Conservation (phyloP, 768 basidiomycete species). For the Rickenella mellea region DNA sequence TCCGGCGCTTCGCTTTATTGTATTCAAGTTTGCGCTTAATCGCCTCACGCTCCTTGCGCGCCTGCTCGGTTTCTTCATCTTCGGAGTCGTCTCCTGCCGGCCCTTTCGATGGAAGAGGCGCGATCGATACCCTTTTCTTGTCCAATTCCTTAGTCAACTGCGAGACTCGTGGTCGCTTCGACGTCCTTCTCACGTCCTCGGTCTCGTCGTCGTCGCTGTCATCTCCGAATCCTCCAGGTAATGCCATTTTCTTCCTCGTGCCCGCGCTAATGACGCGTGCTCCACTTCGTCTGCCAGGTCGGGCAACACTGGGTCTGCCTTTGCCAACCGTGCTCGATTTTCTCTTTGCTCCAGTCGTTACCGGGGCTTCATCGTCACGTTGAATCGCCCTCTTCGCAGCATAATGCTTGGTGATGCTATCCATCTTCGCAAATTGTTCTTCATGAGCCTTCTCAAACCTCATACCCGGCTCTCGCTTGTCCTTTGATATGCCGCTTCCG, state of each 20-base stretch:
- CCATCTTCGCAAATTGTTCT: conserved; percentile 66
- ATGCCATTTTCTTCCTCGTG: conserved; percentile 21
- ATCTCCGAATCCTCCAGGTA: conserved; percentile 53
- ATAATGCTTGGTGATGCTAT: conserved; percentile 54
- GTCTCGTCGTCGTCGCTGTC: conserved; percentile 40
- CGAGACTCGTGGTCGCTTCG: conserved; percentile 34
- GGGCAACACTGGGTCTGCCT: conserved; percentile 9
- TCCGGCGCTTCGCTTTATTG: conserved; percentile 59
- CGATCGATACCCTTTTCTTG: conserved; percentile 26
- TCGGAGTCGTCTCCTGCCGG: conserved; percentile 4
- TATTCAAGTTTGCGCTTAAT: conserved; percentile 56
- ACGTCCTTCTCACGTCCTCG: conserved; percentile 25
- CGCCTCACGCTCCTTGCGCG: conserved; percentile 42
- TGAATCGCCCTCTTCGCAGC: conserved; percentile 28
- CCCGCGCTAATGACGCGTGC: conserved; percentile 16
- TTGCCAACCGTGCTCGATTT: conserved; percentile 42
- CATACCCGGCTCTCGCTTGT: conserved; percentile 8
- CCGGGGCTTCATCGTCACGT: conserved; percentile 17
- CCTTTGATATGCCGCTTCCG: neutral
- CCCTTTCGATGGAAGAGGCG: conserved; percentile 10
- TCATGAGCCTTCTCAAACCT: conserved; percentile 54
- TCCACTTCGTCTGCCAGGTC: conserved; percentile 16
- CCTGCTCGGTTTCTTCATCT: conserved; percentile 18
- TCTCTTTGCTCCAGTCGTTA: conserved; percentile 14
- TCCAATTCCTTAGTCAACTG: conserved; percentile 22